These are phyloP conservation scores for Cephaloascus fragrans DNA, from an alignment of 805 yeast genomes.

Conservation along the genomic window DNA sequence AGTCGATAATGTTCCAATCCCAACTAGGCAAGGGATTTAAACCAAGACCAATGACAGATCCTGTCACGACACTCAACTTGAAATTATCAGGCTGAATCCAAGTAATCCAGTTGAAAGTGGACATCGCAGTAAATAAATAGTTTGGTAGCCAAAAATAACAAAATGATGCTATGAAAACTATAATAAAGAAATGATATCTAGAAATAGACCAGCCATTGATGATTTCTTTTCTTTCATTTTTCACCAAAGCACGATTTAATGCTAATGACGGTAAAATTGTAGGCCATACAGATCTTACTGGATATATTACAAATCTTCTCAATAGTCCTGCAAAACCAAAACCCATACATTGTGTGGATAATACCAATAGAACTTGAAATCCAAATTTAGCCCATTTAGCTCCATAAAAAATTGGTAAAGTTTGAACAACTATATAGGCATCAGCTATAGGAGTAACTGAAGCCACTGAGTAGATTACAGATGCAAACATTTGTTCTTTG, in stretches of 20 bases:
- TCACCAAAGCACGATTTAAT: slow-evolving; percentile 12
- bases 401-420: not conserved
- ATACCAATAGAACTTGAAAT: slow-evolving; percentile 16
- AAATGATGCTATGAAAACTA: slow-evolving; percentile 12
- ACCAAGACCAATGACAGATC: slow-evolving; percentile 16
- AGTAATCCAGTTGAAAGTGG: slow-evolving; percentile 20
- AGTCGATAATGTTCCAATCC: slow-evolving; percentile 19
- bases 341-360: slow-evolving; percentile 33
- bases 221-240: slow-evolving; percentile 8
- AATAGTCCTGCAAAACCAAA: slow-evolving; percentile 34
- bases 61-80: slow-evolving; percentile 17
- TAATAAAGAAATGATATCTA: slow-evolving; percentile 10
- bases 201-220: slow-evolving; percentile 12
- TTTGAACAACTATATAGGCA: slow-evolving; percentile 2
- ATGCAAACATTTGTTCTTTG: slow-evolving; percentile 25
- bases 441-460: slow-evolving; percentile 9
- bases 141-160: slow-evolving; percentile 20
- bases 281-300: slow-evolving; percentile 21
- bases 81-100: slow-evolving; percentile 21
- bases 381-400: slow-evolving; percentile 19
- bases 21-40: slow-evolving; percentile 20
- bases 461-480: slow-evolving; percentile 14
- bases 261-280: slow-evolving; percentile 12
- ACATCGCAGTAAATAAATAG: slow-evolving; percentile 17
- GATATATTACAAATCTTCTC: slow-evolving; percentile 26